Percentiles rank a stretch among this genome's conserved stretches.
Conservation (phyloP, 495 filamentous ascomycete species). For the Penicillium robsamsonii region DNA sequence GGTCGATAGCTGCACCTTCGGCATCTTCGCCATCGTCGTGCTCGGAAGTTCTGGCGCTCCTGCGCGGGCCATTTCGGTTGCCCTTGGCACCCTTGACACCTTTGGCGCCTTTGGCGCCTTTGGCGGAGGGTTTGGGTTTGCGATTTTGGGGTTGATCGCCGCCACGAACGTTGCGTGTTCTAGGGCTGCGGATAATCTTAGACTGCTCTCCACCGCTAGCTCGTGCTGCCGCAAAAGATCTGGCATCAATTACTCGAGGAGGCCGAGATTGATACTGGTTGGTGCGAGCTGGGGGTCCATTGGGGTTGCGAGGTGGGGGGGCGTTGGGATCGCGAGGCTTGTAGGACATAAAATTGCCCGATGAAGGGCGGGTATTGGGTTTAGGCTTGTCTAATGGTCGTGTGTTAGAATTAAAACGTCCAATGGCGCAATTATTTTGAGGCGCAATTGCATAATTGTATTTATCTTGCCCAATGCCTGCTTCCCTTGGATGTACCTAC, state of each 20-base stretch:
- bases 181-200: constrained; percentile 37
- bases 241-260: constrained; percentile 40
- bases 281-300: constrained; percentile 17
- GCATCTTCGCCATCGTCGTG: constrained; percentile 27
- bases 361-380: neutral
- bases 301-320: constrained; percentile 18
- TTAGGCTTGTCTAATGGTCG: neutral
- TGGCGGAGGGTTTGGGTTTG: constrained; percentile 20
- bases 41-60: constrained; percentile 13
- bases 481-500: constrained; percentile 23
- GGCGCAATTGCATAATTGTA: neutral
- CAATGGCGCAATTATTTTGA: neutral
- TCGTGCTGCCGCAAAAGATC: constrained; percentile 38
- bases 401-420: neutral
- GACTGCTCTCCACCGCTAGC: constrained; percentile 25
- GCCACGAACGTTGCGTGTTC: constrained; percentile 24
- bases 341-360: constrained; percentile 7
- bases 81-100: neutral
- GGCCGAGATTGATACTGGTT: constrained; percentile 25
- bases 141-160: constrained; percentile 19
- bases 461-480: neutral
- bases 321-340: constrained; percentile 19
- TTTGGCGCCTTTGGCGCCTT: constrained; percentile 1
- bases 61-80: constrained; percentile 14
- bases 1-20: constrained; percentile 29